Base-by-base conservation (phyloP, 768 basidiomycete genomes). In the Aureoboletus auriporus region DNA sequence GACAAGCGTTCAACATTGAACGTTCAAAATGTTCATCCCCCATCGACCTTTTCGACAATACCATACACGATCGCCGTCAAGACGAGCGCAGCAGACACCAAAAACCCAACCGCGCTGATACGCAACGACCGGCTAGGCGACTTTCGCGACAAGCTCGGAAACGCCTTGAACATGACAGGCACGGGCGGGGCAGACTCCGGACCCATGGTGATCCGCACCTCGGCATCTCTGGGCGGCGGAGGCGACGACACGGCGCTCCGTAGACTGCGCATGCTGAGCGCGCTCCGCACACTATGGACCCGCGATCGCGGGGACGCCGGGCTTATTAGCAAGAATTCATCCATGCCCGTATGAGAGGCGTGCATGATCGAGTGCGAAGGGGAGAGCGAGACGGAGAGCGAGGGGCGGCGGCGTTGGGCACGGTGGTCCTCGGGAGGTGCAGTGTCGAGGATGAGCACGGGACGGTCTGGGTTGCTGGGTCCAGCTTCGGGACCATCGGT, bases 281-380 rank as follows among this genome's bases (percentile, higher is more conserved):
- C 49, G 1, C 44, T 48, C 31, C 50, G 48, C 29, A 52, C 31
- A 23, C 52, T 42, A 3, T 44, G 52, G 23, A 52, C 39, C 17
- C 38, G 46, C 4, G 42, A 17, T 10, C 35, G 36, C 5, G 56
- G 52, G 6, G 20, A 23, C 20, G 52, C 14, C 1, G 52, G 50
- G 11, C 44, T 47, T 11, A 60, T 44, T 39, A 60, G 17, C 16
- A 60, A 31, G 34, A 60, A 60, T 26, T 58, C 59, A 7, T 60
- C 59, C 59, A 60, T 60, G 9, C 59, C 59, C 9, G 48, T 37
- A 9, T 27, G 28, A 17, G 59, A 50, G 23, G 52, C 50, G 42
- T 52, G 59, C 28, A 26, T 44, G 8, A 58, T 47, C 4, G 59
- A 60, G 16, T 36, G 55, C 7, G 59, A 46, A 6, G 23, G 44